Evolutionary conservation across 331 rosid species (phyloP).

Genomic region (Cydonia oblonga): DNA sequence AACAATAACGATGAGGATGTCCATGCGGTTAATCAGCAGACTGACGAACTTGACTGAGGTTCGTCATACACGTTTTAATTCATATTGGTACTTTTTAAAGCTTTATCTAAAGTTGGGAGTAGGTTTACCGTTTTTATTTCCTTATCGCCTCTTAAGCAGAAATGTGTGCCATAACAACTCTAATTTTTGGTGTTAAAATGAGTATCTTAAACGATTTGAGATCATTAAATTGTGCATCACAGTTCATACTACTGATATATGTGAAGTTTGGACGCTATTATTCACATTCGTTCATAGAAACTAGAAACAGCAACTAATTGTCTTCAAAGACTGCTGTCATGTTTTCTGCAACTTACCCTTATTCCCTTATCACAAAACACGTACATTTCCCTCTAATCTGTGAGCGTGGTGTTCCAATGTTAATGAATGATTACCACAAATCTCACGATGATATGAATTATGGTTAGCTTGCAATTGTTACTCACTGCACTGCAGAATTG

Average conservation of each 20-base stretch:
- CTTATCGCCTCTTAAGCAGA: not conserved
- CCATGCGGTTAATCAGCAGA: conserved; percentile 9
- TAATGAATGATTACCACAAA: not conserved
- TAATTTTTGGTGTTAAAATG: not conserved
- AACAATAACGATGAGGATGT: conserved; percentile 20
- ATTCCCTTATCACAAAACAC: not conserved
- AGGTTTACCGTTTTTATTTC: not conserved
- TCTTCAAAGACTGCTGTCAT: not conserved
- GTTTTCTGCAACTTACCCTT: not conserved
- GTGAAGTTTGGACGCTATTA: not conserved
- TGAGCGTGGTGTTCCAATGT: not conserved
- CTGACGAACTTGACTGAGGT: conserved; percentile 23
- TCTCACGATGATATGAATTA: not conserved
- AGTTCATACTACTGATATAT: not conserved
- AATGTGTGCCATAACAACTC: not conserved
- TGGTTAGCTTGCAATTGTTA: not conserved
- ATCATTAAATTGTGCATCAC: not conserved
- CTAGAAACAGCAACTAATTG: not conserved
- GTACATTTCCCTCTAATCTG: not conserved
- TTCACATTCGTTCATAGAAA: not conserved
- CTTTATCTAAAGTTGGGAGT: not conserved
- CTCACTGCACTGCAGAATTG: not conserved
- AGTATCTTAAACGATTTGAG: not conserved
- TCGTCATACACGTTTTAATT: not conserved
- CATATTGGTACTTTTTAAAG: not conserved